phyloP scores from a whole-genome alignment of 2,329 filamentous ascomycete species.

The Penicillium sp. region DNA sequence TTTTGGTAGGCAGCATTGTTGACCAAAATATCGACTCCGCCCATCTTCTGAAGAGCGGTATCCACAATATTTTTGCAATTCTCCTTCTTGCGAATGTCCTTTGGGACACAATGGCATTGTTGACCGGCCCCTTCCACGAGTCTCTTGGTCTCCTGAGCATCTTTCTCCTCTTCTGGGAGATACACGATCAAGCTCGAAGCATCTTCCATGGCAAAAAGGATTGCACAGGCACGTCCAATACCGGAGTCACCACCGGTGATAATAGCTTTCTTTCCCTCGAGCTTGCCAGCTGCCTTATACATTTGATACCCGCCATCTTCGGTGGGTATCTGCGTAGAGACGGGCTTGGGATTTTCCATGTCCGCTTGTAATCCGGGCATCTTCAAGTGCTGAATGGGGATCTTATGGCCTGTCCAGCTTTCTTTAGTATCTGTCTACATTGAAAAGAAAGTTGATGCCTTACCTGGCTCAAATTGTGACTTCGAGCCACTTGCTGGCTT shows the following conservation, averaged over 20 bases:
- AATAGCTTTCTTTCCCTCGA: conserved; percentile 73
- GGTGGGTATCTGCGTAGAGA: conserved; percentile 68
- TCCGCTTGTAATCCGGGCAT: conserved; percentile 59
- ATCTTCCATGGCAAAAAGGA: conserved; percentile 81
- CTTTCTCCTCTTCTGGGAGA: conserved; percentile 73
- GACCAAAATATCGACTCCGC: conserved; percentile 68
- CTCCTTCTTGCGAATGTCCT: conserved; percentile 67
- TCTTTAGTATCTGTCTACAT: too few species aligned
- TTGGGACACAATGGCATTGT: conserved; percentile 66
- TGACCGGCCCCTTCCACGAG: conserved; percentile 69
- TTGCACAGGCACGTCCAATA: conserved; percentile 75
- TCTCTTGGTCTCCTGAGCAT: conserved; percentile 75
- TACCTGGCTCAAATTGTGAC: conserved; percentile 41
- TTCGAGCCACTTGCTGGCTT: conserved; percentile 28
- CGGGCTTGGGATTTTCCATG: conserved; percentile 62
- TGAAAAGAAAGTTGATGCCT: too few species aligned
- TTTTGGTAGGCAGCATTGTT: conserved; percentile 78
- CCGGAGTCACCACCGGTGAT: conserved; percentile 83
- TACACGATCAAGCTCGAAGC: conserved; percentile 75
- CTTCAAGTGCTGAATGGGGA: conserved; percentile 57
- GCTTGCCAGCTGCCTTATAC: conserved; percentile 77
- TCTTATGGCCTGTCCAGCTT: conserved; percentile 49
- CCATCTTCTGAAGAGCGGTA: conserved; percentile 67
- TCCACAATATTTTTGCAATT: conserved; percentile 74
- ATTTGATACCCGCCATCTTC: conserved; percentile 69